Percentiles rank a stretch among this genome's conserved stretches.
These are phyloP conservation scores for Torrubiella hemipterigena DNA, from an alignment of 2,329 filamentous ascomycete species.

Conservation along the genomic window DNA sequence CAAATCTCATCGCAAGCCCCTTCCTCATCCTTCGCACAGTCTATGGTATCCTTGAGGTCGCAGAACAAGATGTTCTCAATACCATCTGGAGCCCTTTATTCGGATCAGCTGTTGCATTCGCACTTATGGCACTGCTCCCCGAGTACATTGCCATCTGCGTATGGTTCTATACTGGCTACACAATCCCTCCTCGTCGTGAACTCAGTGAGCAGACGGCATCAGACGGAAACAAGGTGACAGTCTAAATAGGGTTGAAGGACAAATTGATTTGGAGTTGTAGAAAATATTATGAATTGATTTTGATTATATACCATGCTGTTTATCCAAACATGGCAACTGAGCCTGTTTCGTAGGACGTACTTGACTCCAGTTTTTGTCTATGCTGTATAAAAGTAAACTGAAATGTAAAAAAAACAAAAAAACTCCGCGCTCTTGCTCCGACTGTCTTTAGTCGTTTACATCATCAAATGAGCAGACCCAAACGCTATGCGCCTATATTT, in stretches of 20 bases:
- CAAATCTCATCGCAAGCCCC: conserved; percentile 10
- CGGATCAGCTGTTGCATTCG: conserved; percentile 8
- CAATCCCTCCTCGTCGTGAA: conserved; percentile 2
- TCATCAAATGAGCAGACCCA: no score
- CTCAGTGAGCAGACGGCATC: no score
- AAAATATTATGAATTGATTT: no score
- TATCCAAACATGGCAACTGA: background rate
- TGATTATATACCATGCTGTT: no score
- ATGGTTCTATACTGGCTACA: conserved; percentile 6
- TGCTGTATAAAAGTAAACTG: background rate
- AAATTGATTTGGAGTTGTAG: no score
- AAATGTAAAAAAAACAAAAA: conserved; percentile 1
- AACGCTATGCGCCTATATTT: no score
- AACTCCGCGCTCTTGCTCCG: background rate
- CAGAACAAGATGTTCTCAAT: background rate
- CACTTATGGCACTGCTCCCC: conserved; percentile 9
- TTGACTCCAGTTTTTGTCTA: background rate
- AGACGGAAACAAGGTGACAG: no score
- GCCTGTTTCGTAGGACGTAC: background rate
- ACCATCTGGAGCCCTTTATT: conserved; percentile 10
- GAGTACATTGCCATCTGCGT: conserved; percentile 8
- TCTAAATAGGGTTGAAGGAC: no score
- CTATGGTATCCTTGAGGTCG: conserved; percentile 12
- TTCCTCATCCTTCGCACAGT: conserved; percentile 11
- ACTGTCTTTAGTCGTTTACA: no score